These are phyloP conservation scores for Gamarada debralockiae DNA, from an alignment of 495 filamentous ascomycete genomes.

Conservation along the genomic window DNA sequence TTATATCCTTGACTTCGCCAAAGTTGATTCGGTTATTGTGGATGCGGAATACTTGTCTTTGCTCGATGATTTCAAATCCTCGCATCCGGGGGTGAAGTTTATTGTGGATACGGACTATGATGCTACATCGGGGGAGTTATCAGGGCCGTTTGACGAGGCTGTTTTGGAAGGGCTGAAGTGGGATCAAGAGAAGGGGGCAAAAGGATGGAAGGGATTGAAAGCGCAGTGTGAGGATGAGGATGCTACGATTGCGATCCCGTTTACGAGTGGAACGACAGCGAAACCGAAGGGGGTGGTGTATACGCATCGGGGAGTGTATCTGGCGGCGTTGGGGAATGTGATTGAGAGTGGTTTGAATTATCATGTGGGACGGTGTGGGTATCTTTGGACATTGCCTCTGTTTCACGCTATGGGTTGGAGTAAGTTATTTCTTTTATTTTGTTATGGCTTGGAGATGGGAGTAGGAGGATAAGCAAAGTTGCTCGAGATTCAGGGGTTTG, in stretches of 20 bases:
- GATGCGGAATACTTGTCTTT: slow-evolving; percentile 74
- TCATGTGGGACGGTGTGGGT: slow-evolving; percentile 62
- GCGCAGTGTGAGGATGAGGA: slow-evolving; percentile 70
- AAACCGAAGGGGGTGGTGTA: slow-evolving; percentile 91
- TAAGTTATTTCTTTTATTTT: slow-evolving; percentile 46
- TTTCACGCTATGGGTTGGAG: slow-evolving; percentile 94
- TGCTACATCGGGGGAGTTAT: slow-evolving; percentile 44
- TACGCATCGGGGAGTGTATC: slow-evolving; percentile 82
- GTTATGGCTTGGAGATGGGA: slow-evolving; percentile 85
- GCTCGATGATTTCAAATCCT: slow-evolving; percentile 57
- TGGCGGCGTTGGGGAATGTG: slow-evolving; percentile 80
- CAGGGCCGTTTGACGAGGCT: slow-evolving; percentile 77
- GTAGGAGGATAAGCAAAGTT: slow-evolving; percentile 85
- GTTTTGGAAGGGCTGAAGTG: slow-evolving; percentile 74
- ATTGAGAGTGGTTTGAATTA: slow-evolving; percentile 84
- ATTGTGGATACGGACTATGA: slow-evolving; percentile 87
- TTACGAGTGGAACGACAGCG: slow-evolving; percentile 92
- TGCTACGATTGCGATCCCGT: slow-evolving; percentile 75
- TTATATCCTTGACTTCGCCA: slow-evolving; percentile 82
- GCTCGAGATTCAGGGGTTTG: too few relatives aligned
- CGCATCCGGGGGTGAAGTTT: slow-evolving; percentile 57
- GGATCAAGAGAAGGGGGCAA: slow-evolving; percentile 55
- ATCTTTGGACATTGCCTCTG: slow-evolving; percentile 93
- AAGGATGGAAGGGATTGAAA: slow-evolving; percentile 76
- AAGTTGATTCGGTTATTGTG: slow-evolving; percentile 85